These are phyloP conservation scores for Epichloe scottii DNA, from an alignment of 2,329 filamentous ascomycete species.

Conservation along the genomic window DNA sequence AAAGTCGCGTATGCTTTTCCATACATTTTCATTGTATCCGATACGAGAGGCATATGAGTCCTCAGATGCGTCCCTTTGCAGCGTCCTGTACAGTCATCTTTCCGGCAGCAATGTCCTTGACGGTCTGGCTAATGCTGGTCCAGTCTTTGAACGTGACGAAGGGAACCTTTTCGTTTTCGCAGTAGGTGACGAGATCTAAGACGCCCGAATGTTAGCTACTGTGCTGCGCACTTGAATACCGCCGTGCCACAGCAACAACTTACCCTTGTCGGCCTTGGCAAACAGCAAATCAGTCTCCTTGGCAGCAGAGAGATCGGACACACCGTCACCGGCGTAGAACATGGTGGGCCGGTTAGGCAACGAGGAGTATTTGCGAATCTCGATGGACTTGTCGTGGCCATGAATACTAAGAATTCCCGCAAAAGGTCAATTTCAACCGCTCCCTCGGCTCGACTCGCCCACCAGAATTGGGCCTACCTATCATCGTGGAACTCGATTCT, in stretches of 20 bases:
- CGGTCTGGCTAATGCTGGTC: slow-evolving; percentile 61
- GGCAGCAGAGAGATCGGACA: slow-evolving; percentile 84
- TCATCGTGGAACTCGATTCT: slow-evolving; percentile 81
- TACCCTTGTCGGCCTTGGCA: slow-evolving; percentile 80
- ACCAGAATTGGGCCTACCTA: slow-evolving; percentile 35
- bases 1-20: too few species aligned
- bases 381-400: slow-evolving; percentile 93
- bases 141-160: slow-evolving; percentile 85
- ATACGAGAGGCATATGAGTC: too few species aligned
- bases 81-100: slow-evolving; percentile 59
- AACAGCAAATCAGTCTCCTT: slow-evolving; percentile 89
- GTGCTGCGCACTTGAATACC: too few species aligned
- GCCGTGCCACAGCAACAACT: slow-evolving; percentile 12
- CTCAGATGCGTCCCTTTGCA: slow-evolving; percentile 35
- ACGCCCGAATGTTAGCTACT: slow-evolving; percentile 5
- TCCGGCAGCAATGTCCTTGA: slow-evolving; percentile 65
- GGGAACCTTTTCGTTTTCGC: slow-evolving; percentile 69
- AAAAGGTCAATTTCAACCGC: background rate
- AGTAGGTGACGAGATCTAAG: slow-evolving; percentile 74
- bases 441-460: background rate
- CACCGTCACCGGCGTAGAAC: slow-evolving; percentile 92
- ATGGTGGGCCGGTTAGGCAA: slow-evolving; percentile 67
- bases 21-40: too few species aligned
- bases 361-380: slow-evolving; percentile 75
- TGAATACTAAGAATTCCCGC: slow-evolving; percentile 45